Evolutionary conservation across 2,329 filamentous ascomycete genomes (phyloP), one percentile per base, ranked within the genome.

Genomic region (Arthrobotrys conoides): DNA sequence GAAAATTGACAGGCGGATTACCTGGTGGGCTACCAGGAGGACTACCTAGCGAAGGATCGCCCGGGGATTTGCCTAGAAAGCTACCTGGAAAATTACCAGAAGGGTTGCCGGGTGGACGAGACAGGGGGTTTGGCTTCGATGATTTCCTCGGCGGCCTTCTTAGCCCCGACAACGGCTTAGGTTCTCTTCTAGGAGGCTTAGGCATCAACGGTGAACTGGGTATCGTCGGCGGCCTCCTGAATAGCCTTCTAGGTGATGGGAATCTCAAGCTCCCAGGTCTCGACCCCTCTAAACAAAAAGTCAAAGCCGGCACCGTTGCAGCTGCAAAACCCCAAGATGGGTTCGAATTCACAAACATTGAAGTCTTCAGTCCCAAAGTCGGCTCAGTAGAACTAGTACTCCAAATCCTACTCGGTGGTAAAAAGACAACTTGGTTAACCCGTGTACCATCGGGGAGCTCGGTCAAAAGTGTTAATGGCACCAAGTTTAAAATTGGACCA

Each of bases 351-450:
- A 18, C 20, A n/a, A 77, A 77, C 44, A 53, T 77, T 59, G 59
- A 71, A 5, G 67, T 71, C 6, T 59, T 8, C 38, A 71, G 73
- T 41, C 73, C 73, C 22, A 55, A 63, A 53, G 49, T 53, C n/a
- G 57, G 61, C 10, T 53, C 68, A 3, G 8, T 71, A 12, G 59
- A 71, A 44, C 0, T 36, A 9, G 51, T 77, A 36, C 33, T 77
- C 8, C 73, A 77, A 46, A 20, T 63, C 6, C 59, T 77, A 18
- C 73, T 77, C 22, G 73, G 73, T 18, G 73, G 73, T 8, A 77
- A 71, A 22, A 71, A 67, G 12, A 55, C 73, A 2, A 71, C 55
- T 30, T 77, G 59, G 18, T 5, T 77, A 0, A 71, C 73, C 5
- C 41, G 20, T 4, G 30, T 48, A 4, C 66, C 66, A 2, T 53